Base-by-base conservation (phyloP, 352 stramenopile species). In the Globisporangium abappressorium region DNA sequence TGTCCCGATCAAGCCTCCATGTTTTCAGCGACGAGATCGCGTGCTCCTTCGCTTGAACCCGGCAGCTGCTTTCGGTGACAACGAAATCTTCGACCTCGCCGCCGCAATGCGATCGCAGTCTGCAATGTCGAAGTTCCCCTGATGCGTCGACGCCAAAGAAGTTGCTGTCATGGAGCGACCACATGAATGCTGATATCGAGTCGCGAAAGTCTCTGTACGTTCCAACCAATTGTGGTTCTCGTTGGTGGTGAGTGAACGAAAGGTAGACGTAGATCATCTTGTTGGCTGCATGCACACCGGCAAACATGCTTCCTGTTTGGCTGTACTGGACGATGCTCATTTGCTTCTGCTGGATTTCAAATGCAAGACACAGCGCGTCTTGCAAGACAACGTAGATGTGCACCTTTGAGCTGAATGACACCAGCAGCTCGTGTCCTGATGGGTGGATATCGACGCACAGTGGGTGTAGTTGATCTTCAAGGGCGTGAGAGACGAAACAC, bases 311-410 rank as follows among this genome's bases (percentile, higher is more conserved):
- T 1, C 85, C 85, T 18, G 73, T 91, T 14, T 76, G 62, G 38
- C 80, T 90, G 71, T 94, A 94, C 26, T 78, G 73, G 7, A 89
- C 76, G 5, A 87, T 75, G 2, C 78, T 80, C 18, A 89, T 75
- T 41, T 92, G 83, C 38, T 90, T 91, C 22, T 86, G 70, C 1
- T 73, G 70, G 8, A 90, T 66, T 60, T 94, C 86, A 57, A 90
- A 94, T 33, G 66, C 79, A 15, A 92, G 68, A 22, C 78, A 76
- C 3, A 94, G 56, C 0, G 78, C 74, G 60, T 94, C 84, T 43
- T 90, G 78, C 26, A 94, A 66, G 12, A 91, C 67, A 15, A 81
- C 78, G 65, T 77, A 92, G 5, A 93, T 73, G 53, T 90, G 72
- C 22, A 94, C 51, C 60, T 88, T 90, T 12, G 71, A 75, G 33